Evolutionary conservation across 2,329 filamentous ascomycete species (phyloP), one percentile per base, ranked within the genome.

Genomic region (Metarhizium sp.): DNA sequence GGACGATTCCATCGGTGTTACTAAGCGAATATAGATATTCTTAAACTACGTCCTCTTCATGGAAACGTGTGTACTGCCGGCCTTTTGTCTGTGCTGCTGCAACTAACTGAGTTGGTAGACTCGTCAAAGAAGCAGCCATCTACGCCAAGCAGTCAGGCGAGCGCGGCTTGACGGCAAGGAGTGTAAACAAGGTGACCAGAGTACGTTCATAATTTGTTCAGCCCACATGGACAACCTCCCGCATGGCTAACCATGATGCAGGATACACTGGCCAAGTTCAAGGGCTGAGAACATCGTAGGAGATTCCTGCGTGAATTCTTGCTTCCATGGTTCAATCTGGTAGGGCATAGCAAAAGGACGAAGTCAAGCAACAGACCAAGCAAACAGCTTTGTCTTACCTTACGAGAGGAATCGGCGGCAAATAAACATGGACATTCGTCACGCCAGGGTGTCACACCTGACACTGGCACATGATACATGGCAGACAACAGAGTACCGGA

Each of bases 21-120:
- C 65, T 70, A 53, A 73, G 61, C 7, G 42, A 58, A 14, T 25
- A 45, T 61, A 94, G 90, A 86, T 95, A 59, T 95, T 89, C 64
- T 77, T 95, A 56, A 85, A 94, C 66, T 95, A 95, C 61, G 81
- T 89, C 60, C 77, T 94, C 2, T 95, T 95, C 62, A 86, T 95
- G 80, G 79, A 84, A 66, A 77, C 74, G 80, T 82, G 69, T 53
- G 75, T 43, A 29, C 7, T 6, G 10, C 30, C 8, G 13, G 32
- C 38, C 16, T 14, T 32, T 3, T 40, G 34, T 32, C 32, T n/a
- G 2, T 25, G 7, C 14, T n/a, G 5, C 8, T 43, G 25, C 54
- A 60, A 45, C 54, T 59, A 29, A 59, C 48, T 11, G 50, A 25
- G 29, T 6, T 11, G 16, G 50, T 62, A 92, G 88, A 47, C 75